A percentile compares a stretch with the other conserved stretches of the same genome.
These are phyloP conservation scores for Russula brevipes DNA, from an alignment of 768 basidiomycete species.

Conservation along the genomic window DNA sequence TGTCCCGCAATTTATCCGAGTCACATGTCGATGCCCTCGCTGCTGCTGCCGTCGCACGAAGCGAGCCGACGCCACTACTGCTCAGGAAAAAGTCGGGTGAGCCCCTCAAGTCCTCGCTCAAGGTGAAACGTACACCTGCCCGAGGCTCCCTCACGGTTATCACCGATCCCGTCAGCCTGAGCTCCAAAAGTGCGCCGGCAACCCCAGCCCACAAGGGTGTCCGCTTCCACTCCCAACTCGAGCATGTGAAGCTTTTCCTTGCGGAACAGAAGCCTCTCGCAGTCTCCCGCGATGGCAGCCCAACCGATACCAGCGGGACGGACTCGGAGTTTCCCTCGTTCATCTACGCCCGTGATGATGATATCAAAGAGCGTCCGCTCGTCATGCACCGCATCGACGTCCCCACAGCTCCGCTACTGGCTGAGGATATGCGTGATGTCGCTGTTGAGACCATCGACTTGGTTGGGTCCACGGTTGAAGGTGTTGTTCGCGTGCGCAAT, in stretches of 20 bases:
- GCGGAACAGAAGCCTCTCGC: conserved; percentile 93
- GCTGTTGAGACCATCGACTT: conserved; percentile 53
- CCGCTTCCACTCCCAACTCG: conserved; percentile 87
- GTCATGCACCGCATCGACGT: conserved; percentile 67
- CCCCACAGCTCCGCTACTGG: conserved; percentile 36
- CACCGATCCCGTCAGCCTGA: conserved; percentile 35
- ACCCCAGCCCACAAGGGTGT: conserved; percentile 85
- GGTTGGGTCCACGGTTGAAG: conserved; percentile 53
- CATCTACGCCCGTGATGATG: conserved; percentile 46
- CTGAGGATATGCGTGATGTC: conserved; percentile 41
- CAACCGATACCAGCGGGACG: conserved; percentile 77
- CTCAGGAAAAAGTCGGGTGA: conserved; percentile 93
- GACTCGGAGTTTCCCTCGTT: conserved; percentile 72
- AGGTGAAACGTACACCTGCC: conserved; percentile 50
- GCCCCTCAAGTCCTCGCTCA: conserved; percentile 86
- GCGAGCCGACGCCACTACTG: conserved; percentile 27
- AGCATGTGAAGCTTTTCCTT: conserved; percentile 91
- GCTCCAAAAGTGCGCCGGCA: conserved; percentile 66
- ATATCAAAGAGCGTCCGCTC: conserved; percentile 36
- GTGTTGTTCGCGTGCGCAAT: conserved; percentile 75
- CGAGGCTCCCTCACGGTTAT: conserved; percentile 49
- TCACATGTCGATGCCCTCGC: conserved; percentile 22
- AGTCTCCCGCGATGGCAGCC: conserved; percentile 86
- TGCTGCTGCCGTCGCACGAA: conserved; percentile 3
- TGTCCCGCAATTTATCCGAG: conserved; percentile 22